Evolutionary conservation across 352 stramenopile species (phyloP).

Genomic region (Phytophthora rubi): DNA sequence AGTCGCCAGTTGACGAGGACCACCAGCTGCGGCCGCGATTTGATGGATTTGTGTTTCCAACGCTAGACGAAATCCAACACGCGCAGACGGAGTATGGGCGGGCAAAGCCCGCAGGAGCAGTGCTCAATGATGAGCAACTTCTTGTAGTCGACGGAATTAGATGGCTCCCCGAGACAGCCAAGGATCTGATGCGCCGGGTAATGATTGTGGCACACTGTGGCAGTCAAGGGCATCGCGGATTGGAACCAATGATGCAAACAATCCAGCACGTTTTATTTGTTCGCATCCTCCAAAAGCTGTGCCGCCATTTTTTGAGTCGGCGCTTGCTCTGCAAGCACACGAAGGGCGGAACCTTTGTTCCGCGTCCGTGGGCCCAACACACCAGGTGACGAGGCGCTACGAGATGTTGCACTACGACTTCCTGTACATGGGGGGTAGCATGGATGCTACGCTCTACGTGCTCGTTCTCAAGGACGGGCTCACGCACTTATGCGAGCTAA

Average conservation of each 20-base stretch:
- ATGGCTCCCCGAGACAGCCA: too few relatives aligned
- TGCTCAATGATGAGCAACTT: too few relatives aligned
- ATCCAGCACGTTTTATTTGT: neutral
- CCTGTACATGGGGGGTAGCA: slow-evolving; percentile 4
- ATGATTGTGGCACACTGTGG: too few relatives aligned
- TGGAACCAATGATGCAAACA: neutral
- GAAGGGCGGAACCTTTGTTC: neutral
- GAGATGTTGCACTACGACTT: slow-evolving; percentile 7
- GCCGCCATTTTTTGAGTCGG: neutral
- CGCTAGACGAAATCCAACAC: neutral
- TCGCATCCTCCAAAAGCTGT: neutral
- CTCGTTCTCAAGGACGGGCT: slow-evolving; percentile 3
- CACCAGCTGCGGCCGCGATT: neutral
- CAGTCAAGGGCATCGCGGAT: neutral
- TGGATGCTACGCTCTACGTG: neutral
- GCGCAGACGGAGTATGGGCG: neutral
- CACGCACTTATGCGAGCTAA: neutral
- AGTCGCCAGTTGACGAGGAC: neutral
- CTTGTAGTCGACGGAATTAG: too few relatives aligned
- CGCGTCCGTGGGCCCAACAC: neutral
- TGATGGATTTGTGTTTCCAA: neutral
- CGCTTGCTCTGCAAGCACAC: neutral
- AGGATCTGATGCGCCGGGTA: too few relatives aligned
- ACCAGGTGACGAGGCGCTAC: neutral
- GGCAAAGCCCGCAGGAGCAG: too few relatives aligned